phyloP scores from a whole-genome alignment of 2,329 filamentous ascomycete genomes.

The Mycosphaerelloides madeirae region DNA sequence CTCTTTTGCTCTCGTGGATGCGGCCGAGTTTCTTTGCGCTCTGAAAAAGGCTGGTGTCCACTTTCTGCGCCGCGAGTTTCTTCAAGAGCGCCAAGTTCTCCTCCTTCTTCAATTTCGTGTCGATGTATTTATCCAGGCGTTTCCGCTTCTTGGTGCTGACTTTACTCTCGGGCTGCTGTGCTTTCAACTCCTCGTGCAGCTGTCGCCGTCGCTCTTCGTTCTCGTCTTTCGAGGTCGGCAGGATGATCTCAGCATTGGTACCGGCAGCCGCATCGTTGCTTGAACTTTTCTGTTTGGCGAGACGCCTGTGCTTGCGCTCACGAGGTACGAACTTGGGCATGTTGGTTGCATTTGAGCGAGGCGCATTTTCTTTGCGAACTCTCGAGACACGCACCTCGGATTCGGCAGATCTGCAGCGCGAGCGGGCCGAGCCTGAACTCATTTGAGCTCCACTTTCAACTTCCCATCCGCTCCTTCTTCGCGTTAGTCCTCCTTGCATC shows the following conservation, averaged over 20 bases:
- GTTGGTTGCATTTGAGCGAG: background rate
- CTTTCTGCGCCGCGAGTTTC: slow-evolving; percentile 71
- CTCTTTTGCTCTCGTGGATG: slow-evolving; percentile 64
- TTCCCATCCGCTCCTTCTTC: no score
- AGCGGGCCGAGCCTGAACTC: no score
- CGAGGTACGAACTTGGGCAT: slow-evolving; percentile 47
- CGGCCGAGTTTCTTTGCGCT: slow-evolving; percentile 75
- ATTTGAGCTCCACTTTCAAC: no score
- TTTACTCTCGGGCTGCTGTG: slow-evolving; percentile 47
- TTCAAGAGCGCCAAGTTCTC: slow-evolving; percentile 80
- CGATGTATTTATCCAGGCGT: slow-evolving; percentile 66
- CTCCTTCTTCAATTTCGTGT: slow-evolving; percentile 90
- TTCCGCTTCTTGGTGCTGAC: slow-evolving; percentile 63
- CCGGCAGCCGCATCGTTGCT: slow-evolving; percentile 44
- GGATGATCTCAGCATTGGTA: slow-evolving; percentile 49
- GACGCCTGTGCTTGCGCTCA: slow-evolving; percentile 58
- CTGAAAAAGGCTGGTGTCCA: slow-evolving; percentile 75
- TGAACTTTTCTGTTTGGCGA: slow-evolving; percentile 55
- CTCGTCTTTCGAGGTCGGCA: slow-evolving; percentile 49
- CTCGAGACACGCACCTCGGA: no score
- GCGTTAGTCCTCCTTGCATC: no score
- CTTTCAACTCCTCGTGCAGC: slow-evolving; percentile 51
- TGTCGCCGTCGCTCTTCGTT: slow-evolving; percentile 50
- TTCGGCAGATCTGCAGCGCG: no score
- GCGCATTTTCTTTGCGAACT: no score